Evolutionary conservation across 257 asterid genomes (phyloP), one percentile per base, ranked within the genome.

Genomic region (Nicotiana obtusifolia): DNA sequence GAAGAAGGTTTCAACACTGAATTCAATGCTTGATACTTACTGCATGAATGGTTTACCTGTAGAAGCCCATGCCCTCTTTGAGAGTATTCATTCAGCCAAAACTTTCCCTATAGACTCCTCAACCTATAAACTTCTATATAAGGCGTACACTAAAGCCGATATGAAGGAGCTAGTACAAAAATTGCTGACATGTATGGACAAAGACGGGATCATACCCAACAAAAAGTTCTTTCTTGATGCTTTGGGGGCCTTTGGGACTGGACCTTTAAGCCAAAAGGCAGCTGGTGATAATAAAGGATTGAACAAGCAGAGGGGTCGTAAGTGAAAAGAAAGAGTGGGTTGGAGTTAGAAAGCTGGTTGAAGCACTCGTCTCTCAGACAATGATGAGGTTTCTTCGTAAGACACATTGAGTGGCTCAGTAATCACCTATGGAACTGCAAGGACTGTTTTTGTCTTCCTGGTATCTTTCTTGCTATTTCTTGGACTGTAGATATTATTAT

Each of bases 1-100:
- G 87, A 92, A 86, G 83, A 95, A 88, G 80, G 90, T 86, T 19
- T 94, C 99, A 11, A 94, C 97, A 80, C 85, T 95, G 28, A 95
- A 95, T 82, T 95, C 97, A 19, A 94, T 95, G 98, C 96, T 95
- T 16, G 98, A 95, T 2, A 93, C 87, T 28, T 95, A 92, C 76
- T 94, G 98, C 90, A 92, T 80, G 89, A 95, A 95, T 57, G 90
- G 87, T 73, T 89, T 94, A 65, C 93, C 94, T 19, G 59, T 91
- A 89, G 99, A 94, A 87, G 99, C 98, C 0, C 87, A 90, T 64
- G 14, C 54, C 81, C 94, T 94, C 76, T 95, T 94, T 81, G 93
- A 92, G 88, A 87, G 83, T 76, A 86, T 81, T 62, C 92, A 86
- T 84, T 54, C 83, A n/a, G 47, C 84, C 31, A 82, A 56, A 86